Base-by-base conservation (phyloP, 352 stramenopile genomes). In the Pythium coloratum region DNA sequence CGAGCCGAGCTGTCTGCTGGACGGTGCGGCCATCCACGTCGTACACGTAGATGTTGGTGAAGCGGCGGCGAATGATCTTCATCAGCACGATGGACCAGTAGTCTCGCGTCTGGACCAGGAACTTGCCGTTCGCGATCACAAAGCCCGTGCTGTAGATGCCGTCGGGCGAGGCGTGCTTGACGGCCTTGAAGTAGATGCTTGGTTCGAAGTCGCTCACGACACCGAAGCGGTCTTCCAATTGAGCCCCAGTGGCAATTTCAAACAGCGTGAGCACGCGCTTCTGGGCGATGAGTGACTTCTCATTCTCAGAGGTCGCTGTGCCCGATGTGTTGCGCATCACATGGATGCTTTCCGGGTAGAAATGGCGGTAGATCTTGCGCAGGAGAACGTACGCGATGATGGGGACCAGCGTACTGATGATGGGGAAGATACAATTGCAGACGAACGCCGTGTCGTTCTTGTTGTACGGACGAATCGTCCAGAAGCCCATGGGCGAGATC, bases 141-240 rank as follows among this genome's bases (percentile, higher is more conserved):
- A 76, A 90, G 1, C 80, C 82, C 55, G 77, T 86, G 67, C 80
- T 78, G 67, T 86, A 89, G 47, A 90, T 82, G 3, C 76, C 80
- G 16, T 86, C 79, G 20, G 71, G 46, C 1, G 61, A 70, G 32
- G 72, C 75, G 42, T 63, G 76, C 65, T 76, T 76, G 26, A 72
- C 57, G 24, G 64, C 71, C 12, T 75, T 72, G 42, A 78, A 73
- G 26, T 71, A 72, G 24, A 75, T 59, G 67, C 71, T 83, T 38
- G 76, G 86, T 3, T 81, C 71, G 62, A 84, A 86, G n/a, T 70
- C 70, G 18, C 69, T 69, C 14, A 77, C 50, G 10, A 83, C 34
- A 2, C 70, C 70, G 26, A 67, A 63, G 20, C 62, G 59, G 28
- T 56, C 62, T 44, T 72, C n/a, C 1, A 67, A 34, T 32, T n/a